phyloP scores from a whole-genome alignment of 768 basidiomycete genomes.

The Lyophyllum semitale region DNA sequence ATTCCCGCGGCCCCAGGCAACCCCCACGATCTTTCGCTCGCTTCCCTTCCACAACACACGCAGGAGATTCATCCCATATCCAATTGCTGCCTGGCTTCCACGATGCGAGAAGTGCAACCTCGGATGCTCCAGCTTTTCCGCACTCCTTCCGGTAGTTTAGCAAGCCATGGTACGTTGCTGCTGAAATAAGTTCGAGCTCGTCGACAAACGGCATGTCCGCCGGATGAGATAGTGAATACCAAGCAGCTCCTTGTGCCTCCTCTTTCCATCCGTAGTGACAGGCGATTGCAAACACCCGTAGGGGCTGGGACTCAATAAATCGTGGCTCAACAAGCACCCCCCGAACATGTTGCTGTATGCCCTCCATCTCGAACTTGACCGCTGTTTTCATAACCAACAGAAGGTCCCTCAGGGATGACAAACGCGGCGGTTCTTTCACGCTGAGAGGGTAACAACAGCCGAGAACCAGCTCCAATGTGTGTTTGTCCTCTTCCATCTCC shows the following conservation, averaged over 20 bases:
- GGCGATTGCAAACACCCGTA: slow-evolving; percentile 47
- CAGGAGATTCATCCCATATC: slow-evolving; percentile 32
- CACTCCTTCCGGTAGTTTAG: slow-evolving; percentile 43
- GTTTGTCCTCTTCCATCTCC: slow-evolving; percentile 47
- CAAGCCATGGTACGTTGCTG: slow-evolving; percentile 40
- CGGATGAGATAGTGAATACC: slow-evolving; percentile 34
- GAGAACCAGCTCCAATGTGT: slow-evolving; percentile 42
- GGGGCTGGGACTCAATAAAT: slow-evolving; percentile 36
- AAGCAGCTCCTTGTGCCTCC: slow-evolving; percentile 34
- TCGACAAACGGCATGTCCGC: slow-evolving; percentile 25
- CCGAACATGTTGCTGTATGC: slow-evolving; percentile 34
- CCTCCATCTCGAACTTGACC: slow-evolving; percentile 53
- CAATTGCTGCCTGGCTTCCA: slow-evolving; percentile 29
- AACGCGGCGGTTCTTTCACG: slow-evolving; percentile 27
- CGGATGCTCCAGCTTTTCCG: slow-evolving; percentile 30
- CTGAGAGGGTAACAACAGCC: slow-evolving; percentile 51
- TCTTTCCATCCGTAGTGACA: slow-evolving; percentile 37
- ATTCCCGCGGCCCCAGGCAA: slow-evolving; percentile 26
- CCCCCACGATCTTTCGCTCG: slow-evolving; percentile 2
- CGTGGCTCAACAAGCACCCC: slow-evolving; percentile 30
- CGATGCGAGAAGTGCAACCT: slow-evolving; percentile 23
- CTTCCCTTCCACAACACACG: slow-evolving; percentile 20
- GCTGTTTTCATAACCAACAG: slow-evolving; percentile 46
- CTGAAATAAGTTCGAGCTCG: slow-evolving; percentile 43
- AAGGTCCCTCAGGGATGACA: slow-evolving; percentile 41